Conservation (phyloP, 768 basidiomycete genomes). For the Rhizopogon sp. region DNA sequence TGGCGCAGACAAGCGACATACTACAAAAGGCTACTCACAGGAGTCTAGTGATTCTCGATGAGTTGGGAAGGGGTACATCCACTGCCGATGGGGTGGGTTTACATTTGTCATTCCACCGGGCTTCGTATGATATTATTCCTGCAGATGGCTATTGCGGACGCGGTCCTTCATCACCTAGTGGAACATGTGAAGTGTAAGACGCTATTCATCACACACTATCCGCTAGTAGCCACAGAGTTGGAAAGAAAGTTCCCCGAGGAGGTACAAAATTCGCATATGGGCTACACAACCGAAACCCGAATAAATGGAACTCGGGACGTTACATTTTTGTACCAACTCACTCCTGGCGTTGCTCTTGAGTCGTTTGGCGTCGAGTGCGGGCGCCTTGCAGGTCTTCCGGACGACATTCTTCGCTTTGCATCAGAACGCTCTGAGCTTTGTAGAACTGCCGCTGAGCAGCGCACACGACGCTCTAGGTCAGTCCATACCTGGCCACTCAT, state of each 20-base stretch:
- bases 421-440: slow-evolving; percentile 48
- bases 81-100: slow-evolving; percentile 79
- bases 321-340: slow-evolving; percentile 80
- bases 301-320: slow-evolving; percentile 75
- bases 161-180: slow-evolving; percentile 71
- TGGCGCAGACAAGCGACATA: slow-evolving; percentile 91
- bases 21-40: slow-evolving; percentile 65
- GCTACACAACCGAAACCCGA: slow-evolving; percentile 63
- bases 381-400: slow-evolving; percentile 79
- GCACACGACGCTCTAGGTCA: slow-evolving; percentile 47
- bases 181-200: slow-evolving; percentile 59
- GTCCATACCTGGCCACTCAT: slow-evolving; percentile 5
- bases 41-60: slow-evolving; percentile 88
- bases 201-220: slow-evolving; percentile 95
- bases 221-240: slow-evolving; percentile 68
- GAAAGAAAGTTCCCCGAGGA: slow-evolving; percentile 53
- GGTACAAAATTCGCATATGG: slow-evolving; percentile 83
- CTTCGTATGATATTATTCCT: slow-evolving; percentile 6
- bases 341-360: slow-evolving; percentile 67
- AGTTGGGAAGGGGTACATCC: slow-evolving; percentile 85
- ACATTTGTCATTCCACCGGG: background rate
- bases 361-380: slow-evolving; percentile 95
- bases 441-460: slow-evolving; percentile 45
- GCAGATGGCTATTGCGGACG: slow-evolving; percentile 84
- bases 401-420: slow-evolving; percentile 60